Evolutionary conservation across 371 early-diverging fungal genomes (phyloP).

Genomic region (Coemansia sp.): DNA sequence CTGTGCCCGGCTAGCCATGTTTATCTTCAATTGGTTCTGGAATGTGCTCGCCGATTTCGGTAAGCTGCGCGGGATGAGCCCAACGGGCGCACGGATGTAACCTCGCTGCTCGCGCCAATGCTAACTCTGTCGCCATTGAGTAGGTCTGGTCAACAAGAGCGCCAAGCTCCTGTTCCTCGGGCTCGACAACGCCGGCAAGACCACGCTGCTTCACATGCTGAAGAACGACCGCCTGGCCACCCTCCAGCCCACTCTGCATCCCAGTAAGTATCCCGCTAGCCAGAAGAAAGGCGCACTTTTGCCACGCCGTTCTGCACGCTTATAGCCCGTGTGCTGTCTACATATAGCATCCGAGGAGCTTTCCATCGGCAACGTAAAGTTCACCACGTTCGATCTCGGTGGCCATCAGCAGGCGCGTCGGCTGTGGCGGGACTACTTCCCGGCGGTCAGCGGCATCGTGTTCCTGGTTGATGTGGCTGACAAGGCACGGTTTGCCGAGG

Average conservation of each 20-base stretch:
- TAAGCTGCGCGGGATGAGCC: conserved; percentile 3
- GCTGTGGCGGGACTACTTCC: conserved; percentile 97
- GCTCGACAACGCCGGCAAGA: conserved; percentile 99
- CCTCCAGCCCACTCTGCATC: conserved; percentile 97
- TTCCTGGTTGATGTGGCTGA: conserved; percentile 95
- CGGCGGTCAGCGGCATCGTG: conserved; percentile 95
- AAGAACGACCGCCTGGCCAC: conserved; percentile 97
- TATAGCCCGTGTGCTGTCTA: conserved; percentile 2
- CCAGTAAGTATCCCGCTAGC: conserved; percentile 68
- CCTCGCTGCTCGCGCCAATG: not conserved
- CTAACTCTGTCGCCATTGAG: not conserved
- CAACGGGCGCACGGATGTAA: not conserved
- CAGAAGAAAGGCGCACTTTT: no score
- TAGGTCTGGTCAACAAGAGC: conserved; percentile 96
- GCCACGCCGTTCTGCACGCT: no score
- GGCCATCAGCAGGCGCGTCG: conserved; percentile 96
- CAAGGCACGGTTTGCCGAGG: conserved; percentile 78
- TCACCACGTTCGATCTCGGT: conserved; percentile 97
- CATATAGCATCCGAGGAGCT: conserved; percentile 90
- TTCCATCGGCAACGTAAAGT: conserved; percentile 92
- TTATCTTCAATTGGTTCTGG: conserved; percentile 93
- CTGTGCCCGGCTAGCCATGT: conserved; percentile 59
- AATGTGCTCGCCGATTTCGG: conserved; percentile 78
- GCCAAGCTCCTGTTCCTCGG: conserved; percentile 99
- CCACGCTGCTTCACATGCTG: conserved; percentile 98